These are phyloP conservation scores for Salix udensis DNA, from an alignment of 345 rosid species.

Conservation along the genomic window DNA sequence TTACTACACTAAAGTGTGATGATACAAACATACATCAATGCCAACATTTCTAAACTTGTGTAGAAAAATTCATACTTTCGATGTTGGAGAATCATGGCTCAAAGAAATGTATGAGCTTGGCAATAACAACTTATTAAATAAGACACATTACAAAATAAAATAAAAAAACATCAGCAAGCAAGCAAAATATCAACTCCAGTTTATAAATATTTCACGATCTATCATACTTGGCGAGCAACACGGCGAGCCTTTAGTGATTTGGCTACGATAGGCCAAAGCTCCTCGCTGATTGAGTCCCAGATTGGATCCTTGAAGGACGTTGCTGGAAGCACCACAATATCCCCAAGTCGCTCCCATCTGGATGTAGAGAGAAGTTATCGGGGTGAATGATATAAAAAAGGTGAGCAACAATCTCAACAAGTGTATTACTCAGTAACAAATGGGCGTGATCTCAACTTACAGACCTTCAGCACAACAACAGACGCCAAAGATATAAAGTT, in stretches of 20 bases:
- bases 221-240: constrained; percentile 77
- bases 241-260: constrained; percentile 55
- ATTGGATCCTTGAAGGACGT: constrained; percentile 71
- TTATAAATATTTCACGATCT: not conserved
- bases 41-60: not conserved
- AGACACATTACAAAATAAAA: not conserved
- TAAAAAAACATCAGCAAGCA: not conserved
- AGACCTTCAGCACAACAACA: not conserved
- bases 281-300: constrained; percentile 63
- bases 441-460: not conserved
- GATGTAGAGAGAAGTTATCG: constrained; percentile 9
- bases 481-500: constrained; percentile 7
- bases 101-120: not conserved
- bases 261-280: constrained; percentile 73
- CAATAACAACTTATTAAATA: not conserved
- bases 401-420: not conserved
- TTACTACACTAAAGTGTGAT: not conserved
- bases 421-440: too few relatives aligned
- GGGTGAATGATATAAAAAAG: not conserved
- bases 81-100: not conserved
- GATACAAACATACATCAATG: not conserved
- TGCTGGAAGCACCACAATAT: constrained; percentile 78
- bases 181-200: not conserved
- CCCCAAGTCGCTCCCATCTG: constrained; percentile 92
- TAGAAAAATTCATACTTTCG: not conserved